phyloP scores from a whole-genome alignment of 495 filamentous ascomycete genomes.

The Filosporella fistucella region DNA sequence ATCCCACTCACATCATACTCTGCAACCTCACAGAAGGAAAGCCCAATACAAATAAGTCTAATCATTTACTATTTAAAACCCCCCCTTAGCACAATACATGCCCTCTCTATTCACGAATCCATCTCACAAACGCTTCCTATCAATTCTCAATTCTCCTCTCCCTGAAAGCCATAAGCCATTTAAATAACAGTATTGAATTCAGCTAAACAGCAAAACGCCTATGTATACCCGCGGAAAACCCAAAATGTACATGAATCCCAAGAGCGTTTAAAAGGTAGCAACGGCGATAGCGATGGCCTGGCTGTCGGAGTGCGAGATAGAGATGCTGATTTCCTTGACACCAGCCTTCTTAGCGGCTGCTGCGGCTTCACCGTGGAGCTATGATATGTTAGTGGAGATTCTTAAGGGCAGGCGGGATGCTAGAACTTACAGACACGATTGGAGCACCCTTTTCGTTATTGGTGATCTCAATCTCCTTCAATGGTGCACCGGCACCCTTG shows the following conservation, averaged over 20 bases:
- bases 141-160: no score
- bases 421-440: slow-evolving; percentile 68
- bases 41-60: no score
- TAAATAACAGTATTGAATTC: no score
- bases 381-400: slow-evolving; percentile 15
- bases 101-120: no score
- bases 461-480: slow-evolving; percentile 93
- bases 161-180: no score
- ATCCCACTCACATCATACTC: no score
- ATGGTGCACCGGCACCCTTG: slow-evolving; percentile 79
- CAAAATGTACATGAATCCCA: slow-evolving; percentile 1
- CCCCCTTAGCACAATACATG: no score
- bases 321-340: slow-evolving; percentile 81
- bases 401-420: background rate
- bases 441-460: slow-evolving; percentile 78
- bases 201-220: no score
- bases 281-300: slow-evolving; percentile 93
- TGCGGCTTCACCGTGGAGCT: slow-evolving; percentile 84
- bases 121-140: no score
- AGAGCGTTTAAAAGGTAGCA: slow-evolving; percentile 53
- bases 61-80: no score
- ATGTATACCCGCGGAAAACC: no score
- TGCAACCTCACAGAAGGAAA: no score
- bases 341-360: slow-evolving; percentile 76
- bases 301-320: slow-evolving; percentile 88